phyloP scores from a whole-genome alignment of 371 early-diverging fungal species.

The Circinella umbellata region DNA sequence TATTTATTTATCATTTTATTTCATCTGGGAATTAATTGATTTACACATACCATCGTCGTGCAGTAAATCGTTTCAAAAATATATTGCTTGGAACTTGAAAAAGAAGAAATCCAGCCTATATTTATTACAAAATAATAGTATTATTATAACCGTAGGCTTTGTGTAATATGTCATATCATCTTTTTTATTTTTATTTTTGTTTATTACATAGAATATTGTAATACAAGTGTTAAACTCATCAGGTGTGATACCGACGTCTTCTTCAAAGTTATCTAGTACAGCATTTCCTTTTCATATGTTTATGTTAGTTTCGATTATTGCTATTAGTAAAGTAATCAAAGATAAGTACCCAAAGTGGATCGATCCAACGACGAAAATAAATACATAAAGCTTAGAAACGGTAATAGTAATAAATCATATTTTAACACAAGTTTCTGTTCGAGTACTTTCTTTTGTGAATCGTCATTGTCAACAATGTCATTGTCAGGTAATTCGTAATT shows the following conservation, averaged over 20 bases:
- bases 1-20: too few species aligned
- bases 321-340: neutral
- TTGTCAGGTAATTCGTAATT: neutral
- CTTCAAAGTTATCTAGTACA: slow-evolving; percentile 53
- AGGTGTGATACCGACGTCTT: slow-evolving; percentile 49
- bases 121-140: neutral
- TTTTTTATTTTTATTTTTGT: neutral
- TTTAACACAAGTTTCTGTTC: slow-evolving; percentile 41
- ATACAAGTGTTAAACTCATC: slow-evolving; percentile 54
- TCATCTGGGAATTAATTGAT: neutral
- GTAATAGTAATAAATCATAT: slow-evolving; percentile 48
- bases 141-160: too few species aligned
- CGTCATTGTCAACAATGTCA: neutral
- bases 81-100: slow-evolving; percentile 58
- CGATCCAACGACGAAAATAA: slow-evolving; percentile 56
- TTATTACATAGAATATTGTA: slow-evolving; percentile 47
- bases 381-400: slow-evolving; percentile 57
- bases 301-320: neutral
- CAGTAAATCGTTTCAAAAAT: slow-evolving; percentile 43
- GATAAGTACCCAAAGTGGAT: slow-evolving; percentile 45
- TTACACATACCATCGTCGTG: slow-evolving; percentile 38
- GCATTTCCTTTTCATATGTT: slow-evolving; percentile 39
- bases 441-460: neutral
- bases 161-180: neutral
- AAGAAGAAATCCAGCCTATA: slow-evolving; percentile 45